phyloP scores from a whole-genome alignment of 768 basidiomycete species.

The Lactarius evosmus region DNA sequence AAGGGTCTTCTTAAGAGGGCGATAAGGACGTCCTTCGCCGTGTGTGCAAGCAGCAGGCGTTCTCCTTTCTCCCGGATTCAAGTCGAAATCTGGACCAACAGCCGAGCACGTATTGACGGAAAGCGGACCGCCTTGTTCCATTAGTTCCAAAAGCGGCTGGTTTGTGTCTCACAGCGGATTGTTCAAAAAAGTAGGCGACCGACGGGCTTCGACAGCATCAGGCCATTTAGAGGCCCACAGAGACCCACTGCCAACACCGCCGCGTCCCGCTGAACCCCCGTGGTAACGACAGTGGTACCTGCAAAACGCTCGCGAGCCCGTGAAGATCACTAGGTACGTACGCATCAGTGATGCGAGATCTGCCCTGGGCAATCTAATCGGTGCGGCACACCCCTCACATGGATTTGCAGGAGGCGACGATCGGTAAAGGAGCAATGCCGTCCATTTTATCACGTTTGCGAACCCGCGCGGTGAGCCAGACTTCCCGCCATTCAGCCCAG shows the following conservation, averaged over 20 bases:
- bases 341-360: neutral
- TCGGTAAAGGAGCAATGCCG: slow-evolving; percentile 27
- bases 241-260: neutral
- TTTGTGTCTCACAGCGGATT: slow-evolving; percentile 15
- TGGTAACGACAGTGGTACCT: neutral
- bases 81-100: no score
- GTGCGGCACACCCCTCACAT: neutral
- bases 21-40: neutral
- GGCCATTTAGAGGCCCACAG: neutral
- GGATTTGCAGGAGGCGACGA: neutral
- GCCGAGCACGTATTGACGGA: no score
- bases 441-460: slow-evolving; percentile 38
- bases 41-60: no score
- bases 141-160: slow-evolving; percentile 20
- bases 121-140: slow-evolving; percentile 1
- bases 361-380: slow-evolving; percentile 4
- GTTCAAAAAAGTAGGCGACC: slow-evolving; percentile 16
- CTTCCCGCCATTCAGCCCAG: slow-evolving; percentile 25
- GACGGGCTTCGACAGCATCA: slow-evolving; percentile 1
- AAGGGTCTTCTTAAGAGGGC: neutral
- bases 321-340: neutral
- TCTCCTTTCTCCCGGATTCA: no score
- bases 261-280: neutral
- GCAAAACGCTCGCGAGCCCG: neutral
- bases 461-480: slow-evolving; percentile 30